Conservation (phyloP, 2,329 filamentous ascomycete genomes). For the Cryphonectria naterciae region DNA sequence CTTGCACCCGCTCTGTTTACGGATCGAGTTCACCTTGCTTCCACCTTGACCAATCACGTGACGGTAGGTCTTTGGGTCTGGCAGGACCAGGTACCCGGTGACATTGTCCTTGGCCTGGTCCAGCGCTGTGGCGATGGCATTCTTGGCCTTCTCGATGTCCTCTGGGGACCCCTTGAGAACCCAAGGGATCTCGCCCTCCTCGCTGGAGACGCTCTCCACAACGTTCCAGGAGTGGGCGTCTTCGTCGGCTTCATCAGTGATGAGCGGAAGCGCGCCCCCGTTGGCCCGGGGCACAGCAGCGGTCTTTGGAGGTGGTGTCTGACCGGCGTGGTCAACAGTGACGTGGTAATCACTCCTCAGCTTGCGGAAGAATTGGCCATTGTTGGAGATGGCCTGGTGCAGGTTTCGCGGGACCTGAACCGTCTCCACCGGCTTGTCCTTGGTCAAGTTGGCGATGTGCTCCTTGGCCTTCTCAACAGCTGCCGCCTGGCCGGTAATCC, state of each 20-base stretch:
- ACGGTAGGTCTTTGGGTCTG: constrained; percentile 87
- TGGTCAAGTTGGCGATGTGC: constrained; percentile 77
- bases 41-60: constrained; percentile 89
- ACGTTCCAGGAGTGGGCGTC: constrained; percentile 84
- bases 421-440: constrained; percentile 86
- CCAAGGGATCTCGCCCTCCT: constrained; percentile 83
- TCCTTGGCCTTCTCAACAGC: constrained; percentile 85
- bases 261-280: constrained; percentile 76
- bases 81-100: constrained; percentile 85
- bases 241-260: constrained; percentile 75
- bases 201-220: constrained; percentile 64
- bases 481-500: constrained; percentile 77
- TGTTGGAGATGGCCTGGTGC: constrained; percentile 85
- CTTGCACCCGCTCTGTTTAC: constrained; percentile 88
- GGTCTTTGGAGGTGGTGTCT: constrained; percentile 74
- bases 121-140: constrained; percentile 73
- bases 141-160: constrained; percentile 79
- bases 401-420: constrained; percentile 80
- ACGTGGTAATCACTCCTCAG: constrained; percentile 86
- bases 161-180: constrained; percentile 80
- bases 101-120: constrained; percentile 72
- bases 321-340: constrained; percentile 87
- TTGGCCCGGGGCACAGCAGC: constrained; percentile 59
- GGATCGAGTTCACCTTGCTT: constrained; percentile 88
- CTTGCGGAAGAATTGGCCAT: constrained; percentile 90